Conservation (phyloP, 169 alveolate species). For the Eimeria maxima region DNA sequence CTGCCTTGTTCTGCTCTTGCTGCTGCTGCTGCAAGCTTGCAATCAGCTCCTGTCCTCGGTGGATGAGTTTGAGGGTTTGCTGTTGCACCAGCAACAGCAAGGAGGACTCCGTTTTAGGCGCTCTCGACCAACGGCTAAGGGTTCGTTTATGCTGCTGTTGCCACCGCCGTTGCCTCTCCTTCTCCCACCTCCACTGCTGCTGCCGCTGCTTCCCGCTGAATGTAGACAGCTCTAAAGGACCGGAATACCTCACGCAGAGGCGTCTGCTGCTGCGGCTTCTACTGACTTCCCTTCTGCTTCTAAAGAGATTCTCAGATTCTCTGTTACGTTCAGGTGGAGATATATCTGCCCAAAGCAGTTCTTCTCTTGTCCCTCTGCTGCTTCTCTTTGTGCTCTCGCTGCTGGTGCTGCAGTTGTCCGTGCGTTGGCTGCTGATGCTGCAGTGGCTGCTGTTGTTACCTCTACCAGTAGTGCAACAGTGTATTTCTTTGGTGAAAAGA, state of each 20-base stretch:
- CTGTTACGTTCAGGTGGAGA: not conserved
- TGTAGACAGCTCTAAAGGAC: not conserved
- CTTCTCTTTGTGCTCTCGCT: not conserved
- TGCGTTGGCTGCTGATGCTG: slow-evolving; percentile 43
- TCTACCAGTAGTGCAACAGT: not conserved
- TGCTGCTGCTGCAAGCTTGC: slow-evolving; percentile 19
- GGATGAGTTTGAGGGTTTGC: not conserved
- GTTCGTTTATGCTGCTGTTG: slow-evolving; percentile 22
- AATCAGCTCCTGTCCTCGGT: not conserved
- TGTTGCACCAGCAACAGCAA: slow-evolving; percentile 42
- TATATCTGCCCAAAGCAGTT: not conserved
- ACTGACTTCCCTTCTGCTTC: not conserved
- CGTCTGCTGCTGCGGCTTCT: slow-evolving; percentile 1
- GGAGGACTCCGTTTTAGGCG: not conserved
- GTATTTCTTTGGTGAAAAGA: not conserved
- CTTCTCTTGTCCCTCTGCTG: not conserved
- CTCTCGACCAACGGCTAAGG: not conserved
- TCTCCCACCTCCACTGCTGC: not conserved
- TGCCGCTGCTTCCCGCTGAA: slow-evolving; percentile 2
- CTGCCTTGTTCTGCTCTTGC: slow-evolving; percentile 28
- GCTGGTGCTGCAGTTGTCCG: not conserved
- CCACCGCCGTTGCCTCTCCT: slow-evolving; percentile 15
- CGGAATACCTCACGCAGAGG: not conserved
- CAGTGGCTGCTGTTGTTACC: slow-evolving; percentile 12
- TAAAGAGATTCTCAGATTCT: not conserved